Evolutionary conservation across 805 yeast genomes (phyloP).

Genomic region (Maudiozyma serrabonitensis): DNA sequence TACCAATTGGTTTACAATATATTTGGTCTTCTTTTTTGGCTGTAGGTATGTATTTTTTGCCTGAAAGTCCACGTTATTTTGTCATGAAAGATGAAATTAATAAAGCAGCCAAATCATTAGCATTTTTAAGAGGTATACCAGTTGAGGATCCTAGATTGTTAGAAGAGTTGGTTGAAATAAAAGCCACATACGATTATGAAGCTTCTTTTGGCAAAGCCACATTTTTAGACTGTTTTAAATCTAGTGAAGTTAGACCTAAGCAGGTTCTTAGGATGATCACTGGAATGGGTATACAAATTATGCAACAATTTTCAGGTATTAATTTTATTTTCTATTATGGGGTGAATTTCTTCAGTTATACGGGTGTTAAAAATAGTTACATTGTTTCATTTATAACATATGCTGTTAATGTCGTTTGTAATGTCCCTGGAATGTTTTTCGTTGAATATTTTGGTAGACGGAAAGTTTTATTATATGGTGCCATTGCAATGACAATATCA

Average conservation of each 20-base stretch:
- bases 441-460: constrained; percentile 81
- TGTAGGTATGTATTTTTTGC: constrained; percentile 62
- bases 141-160: constrained; percentile 52
- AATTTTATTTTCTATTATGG: constrained; percentile 88
- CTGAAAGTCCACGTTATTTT: constrained; percentile 82
- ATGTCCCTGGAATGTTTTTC: constrained; percentile 73
- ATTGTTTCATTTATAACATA: constrained; percentile 57
- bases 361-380: constrained; percentile 59
- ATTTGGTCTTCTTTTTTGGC: constrained; percentile 58
- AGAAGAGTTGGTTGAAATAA: constrained; percentile 66
- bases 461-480: constrained; percentile 59
- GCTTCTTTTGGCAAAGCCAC: constrained; percentile 43
- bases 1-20: constrained; percentile 70
- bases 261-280: constrained; percentile 52
- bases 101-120: constrained; percentile 57
- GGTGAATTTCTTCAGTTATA: constrained; percentile 60
- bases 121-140: constrained; percentile 59
- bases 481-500: constrained; percentile 58
- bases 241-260: constrained; percentile 44
- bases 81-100: constrained; percentile 62
- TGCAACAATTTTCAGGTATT: constrained; percentile 87
- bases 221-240: constrained; percentile 47
- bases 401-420: constrained; percentile 68
- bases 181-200: constrained; percentile 67
- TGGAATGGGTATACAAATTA: constrained; percentile 59